Evolutionary conservation across 352 stramenopile species (phyloP).

Genomic region (Phytopythium mirpurense): DNA sequence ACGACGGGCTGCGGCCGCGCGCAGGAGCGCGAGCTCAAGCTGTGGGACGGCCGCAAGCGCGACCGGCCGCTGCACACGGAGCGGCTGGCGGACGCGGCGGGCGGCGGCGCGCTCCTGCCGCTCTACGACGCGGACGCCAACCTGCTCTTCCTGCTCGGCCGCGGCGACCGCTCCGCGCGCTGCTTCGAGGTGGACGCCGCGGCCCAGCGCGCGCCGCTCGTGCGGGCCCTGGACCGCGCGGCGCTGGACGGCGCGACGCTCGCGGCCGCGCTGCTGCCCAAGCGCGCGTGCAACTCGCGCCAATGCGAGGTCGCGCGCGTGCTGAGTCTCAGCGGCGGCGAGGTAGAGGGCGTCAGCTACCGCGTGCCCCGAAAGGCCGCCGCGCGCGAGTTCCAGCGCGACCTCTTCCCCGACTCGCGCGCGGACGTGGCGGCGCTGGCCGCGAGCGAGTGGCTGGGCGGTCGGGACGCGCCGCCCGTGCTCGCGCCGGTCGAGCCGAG

Average conservation of each 20-base stretch:
- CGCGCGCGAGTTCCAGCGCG: slow-evolving; percentile 55
- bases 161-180: slow-evolving; percentile 59
- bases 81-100: slow-evolving; percentile 43
- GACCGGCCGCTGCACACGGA: slow-evolving; percentile 40
- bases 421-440: slow-evolving; percentile 31
- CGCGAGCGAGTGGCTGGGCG: slow-evolving; percentile 33
- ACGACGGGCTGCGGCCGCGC: slow-evolving; percentile 56
- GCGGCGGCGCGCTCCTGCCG: slow-evolving; percentile 61
- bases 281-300: slow-evolving; percentile 39
- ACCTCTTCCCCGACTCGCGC: slow-evolving; percentile 69
- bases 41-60: slow-evolving; percentile 67
- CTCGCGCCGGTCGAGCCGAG: slow-evolving; percentile 30
- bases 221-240: slow-evolving; percentile 43
- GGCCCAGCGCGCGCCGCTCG: slow-evolving; percentile 19
- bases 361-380: slow-evolving; percentile 61
- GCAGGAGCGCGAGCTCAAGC: slow-evolving; percentile 71
- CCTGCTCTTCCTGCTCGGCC: slow-evolving; percentile 64
- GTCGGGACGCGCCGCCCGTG: slow-evolving; percentile 36
- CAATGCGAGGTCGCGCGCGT: slow-evolving; percentile 63
- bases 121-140: slow-evolving; percentile 64
- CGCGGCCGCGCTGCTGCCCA: slow-evolving; percentile 46
- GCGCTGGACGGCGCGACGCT: slow-evolving; percentile 47
- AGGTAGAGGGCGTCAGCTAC: slow-evolving; percentile 64
- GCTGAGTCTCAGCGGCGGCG: slow-evolving; percentile 44
- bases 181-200: slow-evolving; percentile 54